A percentile compares a stretch with the other conserved stretches of the same genome.
phyloP scores from a whole-genome alignment of 208 protist species.

The Leishmania aethiopica region DNA sequence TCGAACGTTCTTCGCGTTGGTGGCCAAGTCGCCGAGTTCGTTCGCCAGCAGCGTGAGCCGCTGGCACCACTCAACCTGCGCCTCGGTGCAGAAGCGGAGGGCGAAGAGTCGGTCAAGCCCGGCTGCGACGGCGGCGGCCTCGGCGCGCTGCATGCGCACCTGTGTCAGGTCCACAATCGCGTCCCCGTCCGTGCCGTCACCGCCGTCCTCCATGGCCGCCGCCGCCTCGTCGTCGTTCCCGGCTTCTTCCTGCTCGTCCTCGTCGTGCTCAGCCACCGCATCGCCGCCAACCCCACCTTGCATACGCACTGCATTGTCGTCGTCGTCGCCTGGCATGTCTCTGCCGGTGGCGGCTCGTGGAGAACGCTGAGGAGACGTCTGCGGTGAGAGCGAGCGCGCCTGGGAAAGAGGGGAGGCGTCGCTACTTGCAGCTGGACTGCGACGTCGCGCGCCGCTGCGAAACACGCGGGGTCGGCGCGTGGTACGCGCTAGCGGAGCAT shows the following conservation, averaged over 20 bases:
- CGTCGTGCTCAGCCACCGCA: conserved; percentile 1
- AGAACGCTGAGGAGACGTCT: not conserved
- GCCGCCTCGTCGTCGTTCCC: conserved; percentile 19
- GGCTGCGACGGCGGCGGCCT: conserved; percentile 63
- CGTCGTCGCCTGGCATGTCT: not conserved
- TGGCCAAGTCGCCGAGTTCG: conserved; percentile 62
- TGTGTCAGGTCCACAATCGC: conserved; percentile 21
- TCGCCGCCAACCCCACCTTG: not conserved
- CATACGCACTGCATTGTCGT: not conserved
- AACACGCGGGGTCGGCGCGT: conserved; percentile 11
- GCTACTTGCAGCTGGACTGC: not conserved
- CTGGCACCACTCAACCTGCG: conserved; percentile 87
- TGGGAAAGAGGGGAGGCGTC: not conserved
- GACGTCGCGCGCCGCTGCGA: conserved; percentile 6
- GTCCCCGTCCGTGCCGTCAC: conserved; percentile 28
- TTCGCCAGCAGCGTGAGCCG: conserved; percentile 54
- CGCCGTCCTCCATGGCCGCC: conserved; percentile 25
- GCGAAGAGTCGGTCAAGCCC: conserved; percentile 77
- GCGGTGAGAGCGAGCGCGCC: not conserved
- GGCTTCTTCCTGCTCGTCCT: conserved; percentile 11
- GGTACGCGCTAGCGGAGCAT: not conserved
- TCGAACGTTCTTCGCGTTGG: conserved; percentile 61
- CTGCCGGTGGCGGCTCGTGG: not conserved
- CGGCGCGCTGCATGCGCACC: conserved; percentile 60
- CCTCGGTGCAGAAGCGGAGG: conserved; percentile 68